These are phyloP conservation scores for Penicillium chermesinum DNA, from an alignment of 495 filamentous ascomycete species.

Conservation along the genomic window DNA sequence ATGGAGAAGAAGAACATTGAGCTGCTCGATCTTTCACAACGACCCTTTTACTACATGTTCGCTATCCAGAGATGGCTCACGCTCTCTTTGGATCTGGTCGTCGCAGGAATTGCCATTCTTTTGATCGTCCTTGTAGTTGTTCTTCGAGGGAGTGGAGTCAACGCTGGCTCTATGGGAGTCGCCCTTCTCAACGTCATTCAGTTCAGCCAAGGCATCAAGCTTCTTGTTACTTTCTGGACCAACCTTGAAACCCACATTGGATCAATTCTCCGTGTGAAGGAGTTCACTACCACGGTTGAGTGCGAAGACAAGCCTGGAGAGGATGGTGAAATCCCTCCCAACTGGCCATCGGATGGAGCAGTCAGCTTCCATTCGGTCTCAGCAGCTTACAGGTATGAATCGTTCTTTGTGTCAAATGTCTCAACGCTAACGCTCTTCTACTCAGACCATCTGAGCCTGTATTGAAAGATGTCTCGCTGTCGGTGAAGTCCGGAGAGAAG, in stretches of 20 bases:
- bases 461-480: conserved; percentile 46
- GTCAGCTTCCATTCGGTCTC: conserved; percentile 45
- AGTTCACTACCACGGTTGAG: conserved; percentile 45
- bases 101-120: conserved; percentile 44
- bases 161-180: conserved; percentile 50
- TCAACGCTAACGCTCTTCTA: conserved; percentile 9
- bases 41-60: conserved; percentile 55
- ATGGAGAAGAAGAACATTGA: conserved; percentile 42
- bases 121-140: conserved; percentile 42
- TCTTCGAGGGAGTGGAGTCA: conserved; percentile 36
- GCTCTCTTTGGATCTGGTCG: conserved; percentile 46
- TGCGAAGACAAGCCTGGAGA: conserved; percentile 45
- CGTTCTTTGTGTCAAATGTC: neutral
- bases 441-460: conserved; percentile 35
- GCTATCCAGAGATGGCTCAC: conserved; percentile 50
- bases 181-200: conserved; percentile 55
- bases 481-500: conserved; percentile 52
- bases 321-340: conserved; percentile 31
- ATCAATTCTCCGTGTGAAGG: conserved; percentile 53
- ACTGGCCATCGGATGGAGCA: conserved; percentile 48
- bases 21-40: conserved; percentile 54
- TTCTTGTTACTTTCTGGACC: conserved; percentile 53
- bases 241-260: conserved; percentile 54
- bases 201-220: conserved; percentile 48
- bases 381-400: conserved; percentile 37